These are phyloP conservation scores for Apiospora sp. DNA, from an alignment of 2,329 filamentous ascomycete genomes.

Conservation along the genomic window DNA sequence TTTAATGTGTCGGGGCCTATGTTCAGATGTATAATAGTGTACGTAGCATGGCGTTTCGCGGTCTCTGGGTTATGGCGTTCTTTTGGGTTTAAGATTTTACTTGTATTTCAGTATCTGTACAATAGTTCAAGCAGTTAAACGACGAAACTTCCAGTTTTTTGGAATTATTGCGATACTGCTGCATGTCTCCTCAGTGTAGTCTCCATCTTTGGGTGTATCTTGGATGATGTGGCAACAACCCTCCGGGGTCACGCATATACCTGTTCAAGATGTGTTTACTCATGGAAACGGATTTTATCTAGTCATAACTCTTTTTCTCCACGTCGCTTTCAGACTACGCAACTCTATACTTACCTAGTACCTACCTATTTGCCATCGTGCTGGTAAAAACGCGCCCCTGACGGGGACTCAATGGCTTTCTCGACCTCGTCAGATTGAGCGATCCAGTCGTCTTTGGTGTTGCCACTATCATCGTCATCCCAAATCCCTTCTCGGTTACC, in stretches of 20 bases:
- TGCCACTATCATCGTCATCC: background rate
- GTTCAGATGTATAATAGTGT: background rate
- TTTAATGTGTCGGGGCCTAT: background rate
- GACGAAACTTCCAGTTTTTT: too few relatives aligned
- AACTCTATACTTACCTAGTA: background rate
- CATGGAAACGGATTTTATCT: background rate
- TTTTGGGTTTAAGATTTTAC: background rate
- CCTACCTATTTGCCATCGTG: background rate
- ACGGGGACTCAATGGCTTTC: background rate
- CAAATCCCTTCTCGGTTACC: background rate
- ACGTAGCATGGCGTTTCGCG: conserved; percentile 1
- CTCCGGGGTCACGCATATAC: too few relatives aligned
- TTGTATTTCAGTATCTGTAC: background rate
- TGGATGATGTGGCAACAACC: background rate
- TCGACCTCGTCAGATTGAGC: background rate
- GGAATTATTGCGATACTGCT: too few relatives aligned
- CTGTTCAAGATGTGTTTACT: background rate
- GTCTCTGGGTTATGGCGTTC: background rate
- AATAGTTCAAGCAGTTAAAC: background rate
- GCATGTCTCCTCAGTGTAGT: too few relatives aligned
- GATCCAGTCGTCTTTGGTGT: background rate
- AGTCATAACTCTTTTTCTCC: background rate
- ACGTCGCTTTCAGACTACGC: too few relatives aligned
- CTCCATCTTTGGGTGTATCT: background rate
- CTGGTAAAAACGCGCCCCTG: background rate